These are phyloP conservation scores for Copromyces sp. DNA, from an alignment of 495 filamentous ascomycete genomes.

Conservation along the genomic window DNA sequence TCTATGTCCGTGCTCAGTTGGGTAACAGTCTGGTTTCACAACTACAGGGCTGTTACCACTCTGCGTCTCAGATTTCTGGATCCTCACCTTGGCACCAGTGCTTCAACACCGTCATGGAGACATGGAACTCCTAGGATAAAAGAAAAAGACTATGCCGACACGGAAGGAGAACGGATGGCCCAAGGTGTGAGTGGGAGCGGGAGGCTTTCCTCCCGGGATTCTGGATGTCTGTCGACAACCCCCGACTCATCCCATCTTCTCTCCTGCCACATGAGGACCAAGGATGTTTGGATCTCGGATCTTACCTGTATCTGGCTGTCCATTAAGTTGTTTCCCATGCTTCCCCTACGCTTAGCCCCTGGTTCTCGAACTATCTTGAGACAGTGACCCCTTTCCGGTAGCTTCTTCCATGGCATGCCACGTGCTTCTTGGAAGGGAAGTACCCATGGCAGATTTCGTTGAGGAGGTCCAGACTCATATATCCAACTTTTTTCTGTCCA, in stretches of 20 bases:
- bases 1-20: not conserved
- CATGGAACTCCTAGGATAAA: not conserved
- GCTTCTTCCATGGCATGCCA: not conserved
- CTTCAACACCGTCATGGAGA: not conserved
- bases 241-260: not conserved
- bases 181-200: not conserved
- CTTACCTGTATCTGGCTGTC: not conserved
- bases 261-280: not conserved
- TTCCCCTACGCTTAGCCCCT: not conserved
- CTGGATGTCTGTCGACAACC: not conserved
- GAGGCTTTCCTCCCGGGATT: not conserved
- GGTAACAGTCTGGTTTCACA: not conserved
- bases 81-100: not conserved
- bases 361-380: slow-evolving; percentile 4
- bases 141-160: slow-evolving; percentile 1
- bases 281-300: not conserved
- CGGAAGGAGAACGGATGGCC: slow-evolving; percentile 18
- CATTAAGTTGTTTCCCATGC: not conserved
- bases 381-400: not conserved
- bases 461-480: slow-evolving; percentile 5
- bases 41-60: not conserved
- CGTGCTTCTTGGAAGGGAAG: not conserved
- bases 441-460: slow-evolving; percentile 12
- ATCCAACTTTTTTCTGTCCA: slow-evolving; percentile 1
- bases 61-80: not conserved